phyloP scores from a whole-genome alignment of 2,329 filamentous ascomycete species.

The Graphium sp. region DNA sequence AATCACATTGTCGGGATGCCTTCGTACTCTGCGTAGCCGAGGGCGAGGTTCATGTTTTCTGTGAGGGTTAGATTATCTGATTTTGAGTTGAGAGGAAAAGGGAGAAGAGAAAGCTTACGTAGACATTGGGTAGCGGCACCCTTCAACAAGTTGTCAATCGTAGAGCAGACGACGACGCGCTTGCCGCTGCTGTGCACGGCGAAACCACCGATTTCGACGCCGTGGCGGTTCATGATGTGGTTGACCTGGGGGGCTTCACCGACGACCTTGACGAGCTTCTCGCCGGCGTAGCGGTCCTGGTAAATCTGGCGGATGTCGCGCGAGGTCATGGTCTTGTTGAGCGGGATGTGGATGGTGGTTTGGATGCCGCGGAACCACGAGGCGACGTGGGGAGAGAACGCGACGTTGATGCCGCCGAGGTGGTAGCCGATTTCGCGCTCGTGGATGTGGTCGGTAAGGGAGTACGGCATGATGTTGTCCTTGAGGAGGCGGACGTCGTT shows the following conservation, averaged over 20 bases:
- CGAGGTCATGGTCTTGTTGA: constrained; percentile 73
- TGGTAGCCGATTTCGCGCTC: constrained; percentile 78
- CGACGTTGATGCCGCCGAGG: constrained; percentile 54
- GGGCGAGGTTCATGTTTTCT: constrained; percentile 91
- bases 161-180: constrained; percentile 84
- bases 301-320: constrained; percentile 88
- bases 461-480: constrained; percentile 84
- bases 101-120: constrained; percentile 35
- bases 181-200: constrained; percentile 82
- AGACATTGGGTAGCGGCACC: constrained; percentile 85
- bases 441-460: constrained; percentile 84
- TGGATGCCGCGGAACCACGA: constrained; percentile 94
- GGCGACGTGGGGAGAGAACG: constrained; percentile 89
- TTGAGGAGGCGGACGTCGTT: constrained; percentile 74
- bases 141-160: constrained; percentile 88
- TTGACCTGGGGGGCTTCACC: constrained; percentile 76
- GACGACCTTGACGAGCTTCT: constrained; percentile 84
- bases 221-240: constrained; percentile 68
- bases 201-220: constrained; percentile 87
- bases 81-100: constrained; percentile 4
- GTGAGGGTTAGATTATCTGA: constrained; percentile 4
- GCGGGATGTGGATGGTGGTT: constrained; percentile 78
- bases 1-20: constrained; percentile 53
- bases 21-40: constrained; percentile 78
- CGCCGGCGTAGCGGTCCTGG: constrained; percentile 89